Conservation (phyloP, 306 rosid genomes). For the Castanea sativa region DNA sequence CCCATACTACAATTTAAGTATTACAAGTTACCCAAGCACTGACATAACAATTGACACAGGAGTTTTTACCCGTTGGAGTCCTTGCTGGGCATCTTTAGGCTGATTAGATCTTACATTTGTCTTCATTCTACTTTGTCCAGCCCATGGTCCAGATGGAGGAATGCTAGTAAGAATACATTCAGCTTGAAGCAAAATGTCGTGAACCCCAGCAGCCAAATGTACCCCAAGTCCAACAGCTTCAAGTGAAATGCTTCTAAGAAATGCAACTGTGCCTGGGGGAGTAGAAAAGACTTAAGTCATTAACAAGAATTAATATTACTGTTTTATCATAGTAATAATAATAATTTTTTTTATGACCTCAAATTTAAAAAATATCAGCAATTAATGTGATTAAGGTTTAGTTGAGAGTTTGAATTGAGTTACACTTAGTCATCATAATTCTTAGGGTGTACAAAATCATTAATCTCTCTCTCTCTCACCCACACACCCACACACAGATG, state of each 20-base stretch:
- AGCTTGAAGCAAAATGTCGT: slow-evolving; percentile 80
- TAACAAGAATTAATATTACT: neutral
- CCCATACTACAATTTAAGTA: neutral
- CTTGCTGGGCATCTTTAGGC: slow-evolving; percentile 95
- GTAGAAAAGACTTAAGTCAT: slow-evolving; percentile 3
- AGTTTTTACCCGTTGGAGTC: slow-evolving; percentile 75
- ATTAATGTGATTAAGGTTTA: neutral
- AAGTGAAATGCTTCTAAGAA: slow-evolving; percentile 91
- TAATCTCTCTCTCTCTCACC: neutral
- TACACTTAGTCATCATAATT: neutral
- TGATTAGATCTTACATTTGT: slow-evolving; percentile 72
- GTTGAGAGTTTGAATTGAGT: neutral
- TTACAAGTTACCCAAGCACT: neutral
- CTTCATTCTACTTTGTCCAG: slow-evolving; percentile 43
- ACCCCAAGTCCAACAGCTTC: slow-evolving; percentile 99
- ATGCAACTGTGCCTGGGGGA: slow-evolving; percentile 76
- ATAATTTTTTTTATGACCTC: neutral
- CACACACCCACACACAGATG: neutral
- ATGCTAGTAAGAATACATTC: slow-evolving; percentile 67
- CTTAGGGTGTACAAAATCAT: neutral
- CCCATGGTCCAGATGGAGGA: slow-evolving; percentile 51
- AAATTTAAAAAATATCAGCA: neutral
- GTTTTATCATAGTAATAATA: too few species aligned
- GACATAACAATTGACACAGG: neutral
- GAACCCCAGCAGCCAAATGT: slow-evolving; percentile 96